These are phyloP conservation scores for Heimioporus sp. DNA, from an alignment of 768 basidiomycete species.

Conservation along the genomic window DNA sequence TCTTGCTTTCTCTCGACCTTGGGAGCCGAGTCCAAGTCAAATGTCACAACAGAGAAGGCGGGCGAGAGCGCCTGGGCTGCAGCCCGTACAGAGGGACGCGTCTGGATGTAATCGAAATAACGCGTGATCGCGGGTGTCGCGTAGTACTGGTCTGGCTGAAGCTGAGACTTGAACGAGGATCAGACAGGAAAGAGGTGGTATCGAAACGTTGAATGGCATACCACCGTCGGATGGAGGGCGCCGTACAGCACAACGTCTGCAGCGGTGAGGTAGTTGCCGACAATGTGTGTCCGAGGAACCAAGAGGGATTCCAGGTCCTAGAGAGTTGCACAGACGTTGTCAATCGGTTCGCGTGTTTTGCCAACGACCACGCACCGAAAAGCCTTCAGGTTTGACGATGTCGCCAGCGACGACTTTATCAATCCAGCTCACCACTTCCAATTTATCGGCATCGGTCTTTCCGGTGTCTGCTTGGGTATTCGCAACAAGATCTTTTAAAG, in stretches of 20 bases:
- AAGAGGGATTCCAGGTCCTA: slow-evolving; percentile 75
- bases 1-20: slow-evolving; percentile 69
- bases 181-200: background rate
- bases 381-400: slow-evolving; percentile 40
- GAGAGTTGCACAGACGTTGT: slow-evolving; percentile 2
- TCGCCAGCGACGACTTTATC: slow-evolving; percentile 55
- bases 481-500: slow-evolving; percentile 56
- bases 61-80: slow-evolving; percentile 51
- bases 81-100: slow-evolving; percentile 56
- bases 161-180: slow-evolving; percentile 52
- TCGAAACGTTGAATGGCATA: slow-evolving; percentile 36
- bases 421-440: slow-evolving; percentile 69
- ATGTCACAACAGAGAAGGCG: slow-evolving; percentile 53
- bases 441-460: slow-evolving; percentile 56
- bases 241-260: slow-evolving; percentile 93
- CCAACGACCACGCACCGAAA: slow-evolving; percentile 44
- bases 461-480: slow-evolving; percentile 42
- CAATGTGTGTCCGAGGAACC: slow-evolving; percentile 78
- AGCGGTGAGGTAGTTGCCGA: slow-evolving; percentile 79
- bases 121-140: slow-evolving; percentile 81
- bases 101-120: slow-evolving; percentile 95
- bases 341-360: background rate
- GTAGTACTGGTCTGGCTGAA: slow-evolving; percentile 72
- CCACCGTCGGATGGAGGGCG: slow-evolving; percentile 78
- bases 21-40: slow-evolving; percentile 79